Evolutionary conservation across 768 basidiomycete genomes (phyloP), one percentile per base, ranked within the genome.

Genomic region (Podaxis sp.): DNA sequence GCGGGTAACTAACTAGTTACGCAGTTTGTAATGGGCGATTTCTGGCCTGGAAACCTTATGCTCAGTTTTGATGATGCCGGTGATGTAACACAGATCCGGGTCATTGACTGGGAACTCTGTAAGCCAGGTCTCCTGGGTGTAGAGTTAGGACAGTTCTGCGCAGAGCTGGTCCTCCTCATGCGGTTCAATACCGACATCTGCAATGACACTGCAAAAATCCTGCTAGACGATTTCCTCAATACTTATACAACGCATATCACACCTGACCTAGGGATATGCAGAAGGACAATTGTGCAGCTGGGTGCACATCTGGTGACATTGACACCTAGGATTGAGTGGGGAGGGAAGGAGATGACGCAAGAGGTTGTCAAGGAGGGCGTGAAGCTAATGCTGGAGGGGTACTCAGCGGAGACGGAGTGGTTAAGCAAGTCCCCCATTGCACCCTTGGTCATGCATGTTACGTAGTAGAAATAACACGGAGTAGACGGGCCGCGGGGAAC

Each of bases 11-110:
- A 40, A 39, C 22, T 24, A 52, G 52, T 17, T 9, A 17, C 55
- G 46, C 52, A 79, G 81, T 75, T 82, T 53, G 78, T 80, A n/a
- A 85, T 85, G 84, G 89, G 89, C 0, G 89, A 90, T 70, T 86
- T 90, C 66, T 90, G 89, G 88, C 82, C 89, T 1, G 89, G 88
- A 0, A 90, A 90, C 67, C 65, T 90, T 52, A 75, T 88, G 64
- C 66, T 88, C n/a, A 70, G 66, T 11, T 68, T 79, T 11, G 72
- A 72, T 53, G 68, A 68, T 5, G 68, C 73, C 1, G 76, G 75
- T 12, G 61, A 66, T 1, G 66, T 86, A 42, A 73, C 76, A 68
- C 76, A 72, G 11, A 66, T 87, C 9, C 79, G 75, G 46, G 75
- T 89, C 39, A 66, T 89, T 51, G 89, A 90, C 70, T 90, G 89